Evolutionary conservation across 805 yeast species (phyloP).

Genomic region (Ogataea pilisensis): DNA sequence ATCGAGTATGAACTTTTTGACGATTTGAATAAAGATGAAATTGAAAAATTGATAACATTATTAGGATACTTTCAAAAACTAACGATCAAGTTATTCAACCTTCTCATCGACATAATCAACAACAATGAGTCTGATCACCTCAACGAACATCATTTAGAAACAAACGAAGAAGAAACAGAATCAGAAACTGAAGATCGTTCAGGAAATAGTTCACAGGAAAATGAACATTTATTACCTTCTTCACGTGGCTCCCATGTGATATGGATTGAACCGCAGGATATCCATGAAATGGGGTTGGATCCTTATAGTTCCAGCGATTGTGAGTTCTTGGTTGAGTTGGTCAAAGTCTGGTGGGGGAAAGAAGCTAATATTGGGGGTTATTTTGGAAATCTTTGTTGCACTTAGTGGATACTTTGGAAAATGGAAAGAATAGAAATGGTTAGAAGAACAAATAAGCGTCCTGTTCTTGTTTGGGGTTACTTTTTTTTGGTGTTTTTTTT

Average conservation of each 20-base stretch:
- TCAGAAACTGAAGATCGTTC: not conserved
- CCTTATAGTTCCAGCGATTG: conserved; percentile 45
- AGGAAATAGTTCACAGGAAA: conserved; percentile 7
- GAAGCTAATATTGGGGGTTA: conserved; percentile 38
- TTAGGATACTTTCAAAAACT: conserved; percentile 51
- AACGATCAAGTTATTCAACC: conserved; percentile 40
- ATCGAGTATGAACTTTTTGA: conserved; percentile 31
- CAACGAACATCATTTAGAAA: conserved; percentile 8
- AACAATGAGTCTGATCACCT: conserved; percentile 25
- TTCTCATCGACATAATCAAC: conserved; percentile 35
- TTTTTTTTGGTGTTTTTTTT: not conserved
- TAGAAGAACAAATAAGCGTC: not conserved
- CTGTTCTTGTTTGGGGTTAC: not conserved
- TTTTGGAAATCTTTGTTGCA: conserved; percentile 33
- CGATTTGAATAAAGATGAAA: conserved; percentile 17
- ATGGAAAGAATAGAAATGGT: not conserved
- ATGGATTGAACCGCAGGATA: conserved; percentile 40
- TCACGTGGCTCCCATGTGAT: conserved; percentile 4
- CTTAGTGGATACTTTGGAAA: conserved; percentile 2
- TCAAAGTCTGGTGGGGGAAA: conserved; percentile 44
- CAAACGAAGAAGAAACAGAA: conserved; percentile 7
- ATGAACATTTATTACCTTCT: conserved; percentile 1
- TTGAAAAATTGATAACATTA: conserved; percentile 27
- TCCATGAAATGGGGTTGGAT: conserved; percentile 56
- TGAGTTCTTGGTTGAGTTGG: conserved; percentile 39